Conservation (phyloP, 148 eudicot genomes). For the Diospyros lotus region DNA sequence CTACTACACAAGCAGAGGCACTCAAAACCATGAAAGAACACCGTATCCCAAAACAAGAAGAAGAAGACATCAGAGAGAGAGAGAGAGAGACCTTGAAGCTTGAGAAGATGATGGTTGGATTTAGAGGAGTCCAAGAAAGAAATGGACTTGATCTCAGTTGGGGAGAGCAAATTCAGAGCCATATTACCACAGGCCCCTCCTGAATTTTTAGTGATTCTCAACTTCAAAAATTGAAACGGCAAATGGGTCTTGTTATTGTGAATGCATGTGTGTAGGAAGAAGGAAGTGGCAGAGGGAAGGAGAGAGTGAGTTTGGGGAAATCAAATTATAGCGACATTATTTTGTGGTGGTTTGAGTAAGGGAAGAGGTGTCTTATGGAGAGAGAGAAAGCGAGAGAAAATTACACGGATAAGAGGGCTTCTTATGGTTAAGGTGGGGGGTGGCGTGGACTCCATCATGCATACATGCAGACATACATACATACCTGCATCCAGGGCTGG, state of each 20-base stretch:
- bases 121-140: constrained; percentile 60
- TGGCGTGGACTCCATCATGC: too few relatives aligned
- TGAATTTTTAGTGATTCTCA: not conserved
- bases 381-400: not conserved
- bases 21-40: not conserved
- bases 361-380: not conserved
- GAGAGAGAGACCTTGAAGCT: constrained; percentile 51
- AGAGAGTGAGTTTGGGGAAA: not conserved
- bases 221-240: not conserved
- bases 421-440: too few relatives aligned
- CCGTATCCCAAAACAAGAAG: not conserved
- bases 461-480: too few relatives aligned
- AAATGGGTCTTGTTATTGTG: too few relatives aligned
- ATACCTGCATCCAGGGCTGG: too few relatives aligned
- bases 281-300: not conserved
- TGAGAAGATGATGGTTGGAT: constrained; percentile 37
- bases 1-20: not conserved
- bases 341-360: not conserved
- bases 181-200: constrained; percentile 15
- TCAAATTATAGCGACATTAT: not conserved
- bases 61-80: not conserved
- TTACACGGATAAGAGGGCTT: not conserved
- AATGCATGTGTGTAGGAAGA: too few relatives aligned
- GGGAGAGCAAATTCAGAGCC: constrained; percentile 64
- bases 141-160: constrained; percentile 54